Evolutionary conservation across 306 rosid genomes (phyloP).

Genomic region (Pueraria montana): DNA sequence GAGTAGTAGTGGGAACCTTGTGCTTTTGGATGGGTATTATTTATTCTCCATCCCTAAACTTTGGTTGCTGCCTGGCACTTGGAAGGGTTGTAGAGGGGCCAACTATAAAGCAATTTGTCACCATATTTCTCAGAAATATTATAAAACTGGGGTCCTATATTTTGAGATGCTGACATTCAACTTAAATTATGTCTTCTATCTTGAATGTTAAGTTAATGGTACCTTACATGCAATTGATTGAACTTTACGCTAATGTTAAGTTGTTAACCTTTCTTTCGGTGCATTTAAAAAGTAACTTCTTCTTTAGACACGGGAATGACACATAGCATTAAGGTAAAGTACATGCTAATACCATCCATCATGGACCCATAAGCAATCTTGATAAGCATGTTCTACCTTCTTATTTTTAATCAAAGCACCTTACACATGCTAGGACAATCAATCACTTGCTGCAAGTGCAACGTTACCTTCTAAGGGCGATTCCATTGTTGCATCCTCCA

Average conservation of each 20-base stretch:
- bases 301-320: not conserved
- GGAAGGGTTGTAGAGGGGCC: conserved; percentile 1
- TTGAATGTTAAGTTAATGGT: not conserved
- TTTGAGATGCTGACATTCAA: not conserved
- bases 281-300: not conserved
- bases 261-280: not conserved
- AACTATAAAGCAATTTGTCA: not conserved
- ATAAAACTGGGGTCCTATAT: not conserved
- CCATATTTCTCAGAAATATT: not conserved
- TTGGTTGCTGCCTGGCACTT: not conserved
- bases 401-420: not conserved
- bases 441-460: not conserved
- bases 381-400: not conserved
- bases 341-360: not conserved
- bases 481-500: not conserved
- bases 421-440: not conserved
- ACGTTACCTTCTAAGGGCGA: too few relatives aligned
- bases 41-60: not conserved
- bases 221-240: not conserved
- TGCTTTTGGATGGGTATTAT: not conserved
- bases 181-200: not conserved
- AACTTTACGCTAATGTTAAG: not conserved
- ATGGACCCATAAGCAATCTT: not conserved
- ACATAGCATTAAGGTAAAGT: not conserved
- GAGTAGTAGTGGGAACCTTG: not conserved